phyloP scores from a whole-genome alignment of 176 grass and related monocot species.

The Themeda triandra region DNA sequence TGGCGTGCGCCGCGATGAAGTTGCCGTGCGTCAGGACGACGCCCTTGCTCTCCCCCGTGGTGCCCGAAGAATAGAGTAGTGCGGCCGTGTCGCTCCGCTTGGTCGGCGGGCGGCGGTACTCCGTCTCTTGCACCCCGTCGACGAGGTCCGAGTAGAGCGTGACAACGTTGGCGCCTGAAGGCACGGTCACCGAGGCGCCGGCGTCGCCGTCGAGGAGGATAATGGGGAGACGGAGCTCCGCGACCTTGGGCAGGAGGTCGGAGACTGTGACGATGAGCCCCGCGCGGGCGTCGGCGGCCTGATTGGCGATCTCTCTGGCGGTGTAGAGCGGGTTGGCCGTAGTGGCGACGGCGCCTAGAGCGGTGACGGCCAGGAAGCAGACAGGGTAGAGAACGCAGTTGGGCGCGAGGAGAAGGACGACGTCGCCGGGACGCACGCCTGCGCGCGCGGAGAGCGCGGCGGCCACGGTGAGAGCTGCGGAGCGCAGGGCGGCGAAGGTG shows the following conservation, averaged over 20 bases:
- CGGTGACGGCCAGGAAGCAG: constrained; percentile 65
- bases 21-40: constrained; percentile 83
- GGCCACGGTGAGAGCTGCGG: constrained; percentile 34
- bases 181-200: not conserved
- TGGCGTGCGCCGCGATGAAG: constrained; percentile 55
- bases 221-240: constrained; percentile 46
- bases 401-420: constrained; percentile 68
- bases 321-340: constrained; percentile 86
- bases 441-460: constrained; percentile 45
- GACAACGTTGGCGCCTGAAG: constrained; percentile 13
- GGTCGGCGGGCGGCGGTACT: constrained; percentile 45
- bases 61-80: constrained; percentile 86
- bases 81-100: constrained; percentile 59
- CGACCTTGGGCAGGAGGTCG: constrained; percentile 46
- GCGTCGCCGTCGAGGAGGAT: constrained; percentile 47
- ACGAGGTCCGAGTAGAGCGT: constrained; percentile 58
- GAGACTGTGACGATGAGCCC: constrained; percentile 59
- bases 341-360: constrained; percentile 67
- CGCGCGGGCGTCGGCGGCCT: constrained; percentile 47
- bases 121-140: constrained; percentile 10
- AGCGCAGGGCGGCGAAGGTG: constrained; percentile 54
- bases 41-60: constrained; percentile 86
- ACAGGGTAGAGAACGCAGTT: constrained; percentile 75
- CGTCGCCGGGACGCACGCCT: constrained; percentile 51
- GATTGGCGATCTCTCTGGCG: constrained; percentile 66